phyloP scores from a whole-genome alignment of 345 rosid genomes.

The Populus nigra region DNA sequence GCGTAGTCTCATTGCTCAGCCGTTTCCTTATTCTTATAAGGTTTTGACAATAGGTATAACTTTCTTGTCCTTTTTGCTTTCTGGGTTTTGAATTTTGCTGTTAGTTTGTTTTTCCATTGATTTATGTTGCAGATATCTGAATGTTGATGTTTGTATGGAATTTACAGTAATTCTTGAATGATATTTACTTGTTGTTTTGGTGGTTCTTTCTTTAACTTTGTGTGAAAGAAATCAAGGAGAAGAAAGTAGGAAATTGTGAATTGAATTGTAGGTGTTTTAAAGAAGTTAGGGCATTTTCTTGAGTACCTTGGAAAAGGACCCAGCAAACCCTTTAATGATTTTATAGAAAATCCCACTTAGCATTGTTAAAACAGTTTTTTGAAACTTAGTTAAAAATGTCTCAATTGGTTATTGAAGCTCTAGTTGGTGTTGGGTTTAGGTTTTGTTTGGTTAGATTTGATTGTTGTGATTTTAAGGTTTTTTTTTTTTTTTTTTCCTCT shows the following conservation, averaged over 20 bases:
- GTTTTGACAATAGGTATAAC: background rate
- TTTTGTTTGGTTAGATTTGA: slow-evolving; percentile 2
- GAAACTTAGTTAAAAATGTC: background rate
- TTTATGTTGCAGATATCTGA: background rate
- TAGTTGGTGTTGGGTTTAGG: background rate
- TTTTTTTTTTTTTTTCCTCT: background rate
- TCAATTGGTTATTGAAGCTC: background rate
- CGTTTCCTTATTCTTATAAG: background rate
- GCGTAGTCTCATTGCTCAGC: background rate
- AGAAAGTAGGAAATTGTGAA: background rate
- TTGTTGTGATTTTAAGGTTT: background rate
- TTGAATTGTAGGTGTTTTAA: background rate
- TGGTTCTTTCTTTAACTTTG: background rate
- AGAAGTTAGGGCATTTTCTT: background rate
- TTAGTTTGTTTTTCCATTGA: background rate
- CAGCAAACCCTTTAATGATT: background rate
- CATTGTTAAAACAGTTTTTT: slow-evolving; percentile 1
- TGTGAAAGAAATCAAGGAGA: background rate
- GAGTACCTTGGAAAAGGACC: background rate
- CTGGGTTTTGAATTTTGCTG: background rate
- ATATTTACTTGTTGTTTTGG: background rate
- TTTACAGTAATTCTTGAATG: background rate
- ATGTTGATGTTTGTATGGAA: background rate
- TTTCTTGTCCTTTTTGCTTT: background rate
- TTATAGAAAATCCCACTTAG: background rate